phyloP scores from a whole-genome alignment of 2,329 filamentous ascomycete genomes.

The Fusarium secorum region DNA sequence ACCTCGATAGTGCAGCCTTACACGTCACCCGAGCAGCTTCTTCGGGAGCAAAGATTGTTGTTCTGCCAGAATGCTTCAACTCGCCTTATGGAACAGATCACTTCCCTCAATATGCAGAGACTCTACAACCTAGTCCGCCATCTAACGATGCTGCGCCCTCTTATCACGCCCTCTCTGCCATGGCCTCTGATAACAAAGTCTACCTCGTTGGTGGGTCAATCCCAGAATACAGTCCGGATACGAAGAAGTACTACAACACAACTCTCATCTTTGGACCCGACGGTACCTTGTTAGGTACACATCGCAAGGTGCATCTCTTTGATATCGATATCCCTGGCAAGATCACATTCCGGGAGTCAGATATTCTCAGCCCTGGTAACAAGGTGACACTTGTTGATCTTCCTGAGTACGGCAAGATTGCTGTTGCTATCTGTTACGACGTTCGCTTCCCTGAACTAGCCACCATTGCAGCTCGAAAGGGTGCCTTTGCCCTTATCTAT shows the following conservation, averaged over 20 bases:
- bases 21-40: constrained; percentile 84
- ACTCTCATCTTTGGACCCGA: constrained; percentile 80
- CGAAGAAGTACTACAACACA: constrained; percentile 86
- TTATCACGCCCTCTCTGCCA: constrained; percentile 81
- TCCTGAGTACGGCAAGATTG: constrained; percentile 87
- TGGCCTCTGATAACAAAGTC: constrained; percentile 79
- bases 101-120: constrained; percentile 93
- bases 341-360: constrained; percentile 89
- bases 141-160: constrained; percentile 75
- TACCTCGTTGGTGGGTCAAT: constrained; percentile 94
- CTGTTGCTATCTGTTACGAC: constrained; percentile 95
- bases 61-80: constrained; percentile 99
- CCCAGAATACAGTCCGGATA: constrained; percentile 73
- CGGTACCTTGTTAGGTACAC: constrained; percentile 82
- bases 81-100: constrained; percentile 91
- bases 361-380: constrained; percentile 86
- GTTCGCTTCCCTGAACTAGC: constrained; percentile 95
- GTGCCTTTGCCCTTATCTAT: constrained; percentile 88
- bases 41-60: constrained; percentile 82
- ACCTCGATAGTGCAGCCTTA: constrained; percentile 80
- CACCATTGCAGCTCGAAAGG: constrained; percentile 83
- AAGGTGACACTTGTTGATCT: constrained; percentile 86
- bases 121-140: constrained; percentile 79
- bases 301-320: constrained; percentile 95
- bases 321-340: constrained; percentile 97